Evolutionary conservation across 2,329 filamentous ascomycete species (phyloP).

Genomic region (Diaporthe batatas): DNA sequence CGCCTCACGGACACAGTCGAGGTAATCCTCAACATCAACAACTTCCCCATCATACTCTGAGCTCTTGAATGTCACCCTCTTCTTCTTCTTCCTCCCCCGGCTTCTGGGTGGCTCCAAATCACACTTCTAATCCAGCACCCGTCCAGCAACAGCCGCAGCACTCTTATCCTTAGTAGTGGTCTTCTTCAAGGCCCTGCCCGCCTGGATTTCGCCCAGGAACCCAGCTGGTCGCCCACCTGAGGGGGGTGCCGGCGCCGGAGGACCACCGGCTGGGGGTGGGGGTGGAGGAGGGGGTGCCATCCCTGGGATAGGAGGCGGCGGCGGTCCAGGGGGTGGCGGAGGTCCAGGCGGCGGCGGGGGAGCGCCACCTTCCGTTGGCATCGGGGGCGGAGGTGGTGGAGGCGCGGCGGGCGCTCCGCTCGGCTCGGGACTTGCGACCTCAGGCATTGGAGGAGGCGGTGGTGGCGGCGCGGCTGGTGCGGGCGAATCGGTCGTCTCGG

Average conservation of each 20-base stretch:
- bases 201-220: constrained; percentile 85
- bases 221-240: constrained; percentile 66
- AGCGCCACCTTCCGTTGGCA: constrained; percentile 55
- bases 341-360: constrained; percentile 50
- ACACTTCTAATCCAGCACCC: constrained; percentile 69
- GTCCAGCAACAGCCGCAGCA: constrained; percentile 77
- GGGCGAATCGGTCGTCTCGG: constrained; percentile 44
- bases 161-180: constrained; percentile 92
- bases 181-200: constrained; percentile 85
- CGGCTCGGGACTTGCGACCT: constrained; percentile 42
- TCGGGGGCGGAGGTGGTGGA: constrained; percentile 52
- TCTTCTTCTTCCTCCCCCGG: constrained; percentile 2
- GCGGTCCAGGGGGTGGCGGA: constrained; percentile 52
- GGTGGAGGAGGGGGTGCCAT: constrained; percentile 58
- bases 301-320: constrained; percentile 54
- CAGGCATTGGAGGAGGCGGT: constrained; percentile 53
- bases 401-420: constrained; percentile 51
- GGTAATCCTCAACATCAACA: constrained; percentile 31
- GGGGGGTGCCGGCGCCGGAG: constrained; percentile 58
- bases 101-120: neutral
- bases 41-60: constrained; percentile 17
- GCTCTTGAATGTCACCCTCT: neutral
- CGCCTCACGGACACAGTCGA: constrained; percentile 35
- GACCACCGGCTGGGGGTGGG: constrained; percentile 36
- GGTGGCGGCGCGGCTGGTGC: constrained; percentile 56